phyloP scores from a whole-genome alignment of 139 green algal genomes.

The Closterium sp. region DNA sequence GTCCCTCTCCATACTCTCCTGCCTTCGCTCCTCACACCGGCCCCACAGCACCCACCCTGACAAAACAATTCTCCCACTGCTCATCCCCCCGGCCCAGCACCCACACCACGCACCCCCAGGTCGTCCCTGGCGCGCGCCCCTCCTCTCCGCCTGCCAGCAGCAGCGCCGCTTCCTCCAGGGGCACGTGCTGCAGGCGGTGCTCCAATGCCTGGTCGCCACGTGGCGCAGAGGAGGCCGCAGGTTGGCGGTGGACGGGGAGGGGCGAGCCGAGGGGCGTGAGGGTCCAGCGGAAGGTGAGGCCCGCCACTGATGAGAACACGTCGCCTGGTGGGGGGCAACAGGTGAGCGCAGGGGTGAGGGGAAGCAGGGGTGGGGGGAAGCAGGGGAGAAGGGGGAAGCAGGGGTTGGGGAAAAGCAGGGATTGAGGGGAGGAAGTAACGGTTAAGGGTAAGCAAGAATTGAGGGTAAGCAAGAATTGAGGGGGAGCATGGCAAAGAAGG shows the following conservation, averaged over 20 bases:
- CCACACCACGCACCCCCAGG: not conserved
- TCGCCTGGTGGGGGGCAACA: not conserved
- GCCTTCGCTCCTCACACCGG: too few relatives aligned
- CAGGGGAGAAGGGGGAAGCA: not conserved
- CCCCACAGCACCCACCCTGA: not conserved
- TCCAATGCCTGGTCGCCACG: not conserved
- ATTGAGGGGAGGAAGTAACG: too few relatives aligned
- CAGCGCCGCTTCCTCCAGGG: conserved; percentile 18
- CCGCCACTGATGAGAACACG: conserved; percentile 33
- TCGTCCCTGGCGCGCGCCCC: not conserved
- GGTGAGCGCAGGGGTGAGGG: too few relatives aligned
- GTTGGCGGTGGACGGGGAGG: not conserved
- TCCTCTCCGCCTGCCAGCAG: not conserved
- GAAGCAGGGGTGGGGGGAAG: not conserved
- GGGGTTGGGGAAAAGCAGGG: too few relatives aligned
- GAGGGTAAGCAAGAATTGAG: too few relatives aligned
- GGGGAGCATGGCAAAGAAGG: too few relatives aligned
- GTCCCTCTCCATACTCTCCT: too few relatives aligned
- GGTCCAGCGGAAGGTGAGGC: conserved; percentile 31
- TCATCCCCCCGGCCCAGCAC: too few relatives aligned
- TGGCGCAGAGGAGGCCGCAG: not conserved
- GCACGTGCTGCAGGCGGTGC: conserved; percentile 39
- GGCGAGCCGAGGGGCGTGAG: conserved; percentile 1
- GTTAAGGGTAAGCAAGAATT: too few relatives aligned
- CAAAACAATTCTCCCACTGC: not conserved